Conservation (phyloP, 1,139 yeast species). For the Geotrichum phurueaensis region DNA sequence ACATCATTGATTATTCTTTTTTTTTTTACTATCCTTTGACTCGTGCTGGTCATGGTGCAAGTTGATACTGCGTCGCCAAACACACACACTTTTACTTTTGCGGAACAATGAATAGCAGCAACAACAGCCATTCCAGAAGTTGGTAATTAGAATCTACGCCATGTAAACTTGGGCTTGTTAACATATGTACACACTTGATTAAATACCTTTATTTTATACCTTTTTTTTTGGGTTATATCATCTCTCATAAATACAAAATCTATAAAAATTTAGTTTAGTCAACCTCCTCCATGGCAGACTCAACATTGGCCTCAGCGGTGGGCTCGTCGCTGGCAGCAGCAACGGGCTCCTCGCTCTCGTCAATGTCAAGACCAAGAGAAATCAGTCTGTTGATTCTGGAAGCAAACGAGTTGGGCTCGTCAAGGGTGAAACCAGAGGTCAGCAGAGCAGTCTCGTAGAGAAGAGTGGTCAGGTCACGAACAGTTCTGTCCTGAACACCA, state of each 20-base stretch:
- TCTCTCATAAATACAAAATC: background rate
- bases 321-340: conserved; percentile 45
- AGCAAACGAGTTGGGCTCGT: conserved; percentile 97
- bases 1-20: too few relatives aligned
- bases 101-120: too few relatives aligned
- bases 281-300: conserved; percentile 99
- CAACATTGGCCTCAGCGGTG: conserved; percentile 55
- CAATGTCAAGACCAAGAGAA: conserved; percentile 96
- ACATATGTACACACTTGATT: background rate
- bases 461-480: conserved; percentile 93
- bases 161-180: too few relatives aligned
- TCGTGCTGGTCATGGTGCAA: too few relatives aligned
- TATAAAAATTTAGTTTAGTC: conserved; percentile 48
- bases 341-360: conserved; percentile 68
- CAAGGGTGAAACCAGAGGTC: conserved; percentile 98
- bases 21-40: too few relatives aligned
- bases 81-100: too few relatives aligned
- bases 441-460: conserved; percentile 96
- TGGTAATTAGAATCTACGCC: too few relatives aligned
- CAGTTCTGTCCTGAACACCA: conserved; percentile 97
- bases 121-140: too few relatives aligned
- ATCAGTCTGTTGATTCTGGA: conserved; percentile 97
- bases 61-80: too few relatives aligned
- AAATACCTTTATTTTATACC: background rate
- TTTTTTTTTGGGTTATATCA: background rate